phyloP scores from a whole-genome alignment of 768 basidiomycete genomes.

The Lentinula lateritia region DNA sequence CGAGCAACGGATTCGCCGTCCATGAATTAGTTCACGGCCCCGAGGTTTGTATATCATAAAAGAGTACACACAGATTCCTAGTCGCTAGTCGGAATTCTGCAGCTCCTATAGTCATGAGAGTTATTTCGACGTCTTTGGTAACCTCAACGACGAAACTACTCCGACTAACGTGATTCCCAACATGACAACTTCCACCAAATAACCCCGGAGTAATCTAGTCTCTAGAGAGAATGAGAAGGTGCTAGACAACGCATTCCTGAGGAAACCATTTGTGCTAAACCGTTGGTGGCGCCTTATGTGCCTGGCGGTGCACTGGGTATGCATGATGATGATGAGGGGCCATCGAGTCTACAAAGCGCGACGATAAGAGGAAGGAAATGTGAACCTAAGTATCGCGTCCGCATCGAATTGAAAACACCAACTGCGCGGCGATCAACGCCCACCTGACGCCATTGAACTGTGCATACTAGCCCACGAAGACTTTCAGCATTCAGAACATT shows the following conservation, averaged over 20 bases:
- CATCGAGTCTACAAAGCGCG: conserved; percentile 34
- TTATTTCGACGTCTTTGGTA: neutral
- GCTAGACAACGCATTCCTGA: conserved; percentile 45
- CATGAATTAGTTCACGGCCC: too few species aligned
- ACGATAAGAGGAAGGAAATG: neutral
- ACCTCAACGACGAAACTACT: neutral
- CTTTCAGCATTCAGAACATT: too few species aligned
- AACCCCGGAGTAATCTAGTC: conserved; percentile 36
- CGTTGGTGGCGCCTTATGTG: conserved; percentile 46
- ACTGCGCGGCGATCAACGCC: conserved; percentile 18
- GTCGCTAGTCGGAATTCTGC: neutral
- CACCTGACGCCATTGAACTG: conserved; percentile 25
- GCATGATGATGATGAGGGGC: conserved; percentile 37
- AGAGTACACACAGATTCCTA: neutral
- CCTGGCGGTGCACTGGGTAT: conserved; percentile 37
- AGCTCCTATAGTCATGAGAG: neutral
- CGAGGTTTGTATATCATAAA: neutral
- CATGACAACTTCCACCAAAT: conserved; percentile 30
- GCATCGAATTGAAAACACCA: conserved; percentile 27
- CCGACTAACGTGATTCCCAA: neutral
- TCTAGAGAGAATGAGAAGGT: conserved; percentile 52
- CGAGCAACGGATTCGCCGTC: neutral
- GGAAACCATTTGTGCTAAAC: conserved; percentile 47
- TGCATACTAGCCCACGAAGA: too few species aligned
- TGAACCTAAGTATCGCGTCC: conserved; percentile 22